Conservation (phyloP, 2,329 filamentous ascomycete genomes). For the Cordyceps militaris region DNA sequence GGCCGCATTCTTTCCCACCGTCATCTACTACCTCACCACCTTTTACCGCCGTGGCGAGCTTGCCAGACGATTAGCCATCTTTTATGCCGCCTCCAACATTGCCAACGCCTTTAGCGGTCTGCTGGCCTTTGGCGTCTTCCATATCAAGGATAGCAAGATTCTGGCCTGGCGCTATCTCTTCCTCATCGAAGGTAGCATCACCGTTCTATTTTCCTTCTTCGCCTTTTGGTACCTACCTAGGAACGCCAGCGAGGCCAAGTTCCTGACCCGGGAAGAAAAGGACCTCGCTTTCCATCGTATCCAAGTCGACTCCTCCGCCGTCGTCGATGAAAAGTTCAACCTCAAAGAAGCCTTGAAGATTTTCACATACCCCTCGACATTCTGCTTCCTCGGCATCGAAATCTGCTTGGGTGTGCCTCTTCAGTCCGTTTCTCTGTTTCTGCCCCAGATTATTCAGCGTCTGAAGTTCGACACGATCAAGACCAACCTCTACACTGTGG, state of each 20-base stretch:
- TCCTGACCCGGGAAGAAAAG: slow-evolving; percentile 60
- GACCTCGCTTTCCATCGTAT: slow-evolving; percentile 65
- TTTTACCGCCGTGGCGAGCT: slow-evolving; percentile 44
- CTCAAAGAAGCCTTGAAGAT: slow-evolving; percentile 44
- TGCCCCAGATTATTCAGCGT: slow-evolving; percentile 48
- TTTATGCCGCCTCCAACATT: slow-evolving; percentile 71
- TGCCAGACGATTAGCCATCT: slow-evolving; percentile 48
- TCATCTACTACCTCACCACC: slow-evolving; percentile 45
- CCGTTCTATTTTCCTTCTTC: slow-evolving; percentile 55
- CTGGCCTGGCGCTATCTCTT: slow-evolving; percentile 44
- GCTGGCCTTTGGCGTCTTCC: slow-evolving; percentile 42
- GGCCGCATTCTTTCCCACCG: slow-evolving; percentile 47
- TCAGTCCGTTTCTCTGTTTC: slow-evolving; percentile 46
- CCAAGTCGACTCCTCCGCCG: slow-evolving; percentile 64
- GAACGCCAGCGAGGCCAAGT: slow-evolving; percentile 56
- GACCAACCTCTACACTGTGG: slow-evolving; percentile 77
- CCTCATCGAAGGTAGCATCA: slow-evolving; percentile 48
- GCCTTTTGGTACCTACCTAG: slow-evolving; percentile 63
- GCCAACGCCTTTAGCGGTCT: slow-evolving; percentile 51
- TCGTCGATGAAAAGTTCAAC: slow-evolving; percentile 46
- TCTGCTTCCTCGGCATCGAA: slow-evolving; percentile 45
- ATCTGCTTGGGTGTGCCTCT: slow-evolving; percentile 54
- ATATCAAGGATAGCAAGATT: slow-evolving; percentile 32
- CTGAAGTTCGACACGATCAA: slow-evolving; percentile 43
- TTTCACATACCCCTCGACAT: slow-evolving; percentile 43